Base-by-base conservation (phyloP, 2,329 filamentous ascomycete species). In the Neonectria coccinea region DNA sequence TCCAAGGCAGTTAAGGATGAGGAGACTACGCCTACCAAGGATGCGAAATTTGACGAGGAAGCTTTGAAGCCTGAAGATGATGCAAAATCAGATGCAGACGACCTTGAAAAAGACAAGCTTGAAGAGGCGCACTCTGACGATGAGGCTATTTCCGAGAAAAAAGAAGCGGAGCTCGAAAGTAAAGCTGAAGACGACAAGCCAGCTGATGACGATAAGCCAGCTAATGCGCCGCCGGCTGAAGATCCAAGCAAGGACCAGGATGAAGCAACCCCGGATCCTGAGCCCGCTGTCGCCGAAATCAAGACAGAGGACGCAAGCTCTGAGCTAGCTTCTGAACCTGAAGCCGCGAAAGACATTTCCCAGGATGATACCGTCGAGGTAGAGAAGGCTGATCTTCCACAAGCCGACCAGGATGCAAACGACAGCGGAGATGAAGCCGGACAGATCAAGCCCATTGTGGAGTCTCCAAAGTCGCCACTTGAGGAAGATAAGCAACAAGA, bases 401-500 rank as follows among this genome's bases (percentile, higher is more conserved):
- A 31, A 29, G 48, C 4, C 20, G 48, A 59, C 16, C 48, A 51
- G 4, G 22, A 55, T 44, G 16, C 47, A 33, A 45, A 68, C 25
- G 50, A 10, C 9, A 20, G 36, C 4, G 42, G 27, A 20, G 22
- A 27, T 22, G 47, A 50, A 22, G 55, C 22, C 9, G 48, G 62
- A 47, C 39, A 31, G 11, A 55, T 29, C 31, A 51, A 66, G 33
- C 20, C 31, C 11, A 22, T 51, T 18, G 66, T 59, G 16, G 61
- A 64, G 27, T 9, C 63, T 5, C 53, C 51, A 25, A 44, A 66
- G 22, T 36, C 25, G 22, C 50, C 41, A 18, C 18, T 63, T 29
- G 58, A 62, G 48, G 53, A 44, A 8, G 62, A 66, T 5, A 44
- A 57, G 18, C 44, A 45, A 42, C 47, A 64, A 16, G 14, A 14